Base-by-base conservation (phyloP, 345 rosid genomes). In the Acer yangbiense region DNA sequence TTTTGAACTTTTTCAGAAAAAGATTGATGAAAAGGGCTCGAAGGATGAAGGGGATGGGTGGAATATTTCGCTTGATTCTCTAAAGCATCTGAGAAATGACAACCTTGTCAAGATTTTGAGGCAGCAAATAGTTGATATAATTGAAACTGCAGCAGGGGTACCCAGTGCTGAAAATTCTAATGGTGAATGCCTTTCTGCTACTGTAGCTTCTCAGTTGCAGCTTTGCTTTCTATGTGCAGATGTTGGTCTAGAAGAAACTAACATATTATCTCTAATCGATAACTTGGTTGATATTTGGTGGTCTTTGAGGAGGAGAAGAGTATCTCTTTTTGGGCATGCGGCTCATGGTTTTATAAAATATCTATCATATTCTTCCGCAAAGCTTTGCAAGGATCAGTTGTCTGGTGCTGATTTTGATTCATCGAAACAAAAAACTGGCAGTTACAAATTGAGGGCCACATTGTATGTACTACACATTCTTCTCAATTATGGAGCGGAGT, bases 401-500 rank as follows among this genome's bases (percentile, higher is more conserved):
- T 73, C 87, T 79, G 88, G 90, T 71, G 83, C 85, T 77, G 89
- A 82, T 72, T 79, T 75, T 58, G 88, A 91, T 82, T 84, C 93
- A 35, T 64, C 87, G 76, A 90, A 90, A 74, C 89, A 83, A 77
- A 91, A 86, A 79, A 75, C 87, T 64, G 84, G 88, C 69, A 90
- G 93, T 82, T 81, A 87, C 78, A 83, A 89, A 55, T 82, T 94
- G 76, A 91, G 90, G 85, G 93, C 98, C 77, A 94, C 92, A 78
- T 80, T 94, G 80, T 88, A 88, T 88, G 84, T 92, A 76, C 84
- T 94, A 70, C 92, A 90, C 81, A 90, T 94, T 82, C 86, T 94
- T 79, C 92, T 94, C 32, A 91, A 94, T 81, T 92, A 84, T 76
- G 98, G 97, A 73, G 89, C 86, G 78, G 98, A 94, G 86, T 86